phyloP scores from a whole-genome alignment of 140 eudicot genomes.

The Cichorium intybus region DNA sequence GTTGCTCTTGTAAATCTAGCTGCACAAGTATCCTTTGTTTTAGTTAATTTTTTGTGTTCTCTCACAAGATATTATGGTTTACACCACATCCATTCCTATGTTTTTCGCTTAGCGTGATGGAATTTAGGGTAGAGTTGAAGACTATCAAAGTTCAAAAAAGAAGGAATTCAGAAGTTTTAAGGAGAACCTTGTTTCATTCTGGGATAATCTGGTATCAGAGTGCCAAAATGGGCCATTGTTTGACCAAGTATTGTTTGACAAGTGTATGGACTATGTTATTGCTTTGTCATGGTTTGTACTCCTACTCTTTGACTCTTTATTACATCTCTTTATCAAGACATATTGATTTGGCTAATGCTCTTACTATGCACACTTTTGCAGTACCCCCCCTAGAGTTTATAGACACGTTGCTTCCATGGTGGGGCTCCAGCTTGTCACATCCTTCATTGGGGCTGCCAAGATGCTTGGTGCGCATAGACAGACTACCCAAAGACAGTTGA shows the following conservation, averaged over 20 bases:
- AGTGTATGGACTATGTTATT: constrained; percentile 91
- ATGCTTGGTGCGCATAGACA: constrained; percentile 85
- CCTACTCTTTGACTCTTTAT: constrained; percentile 6
- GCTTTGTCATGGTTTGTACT: constrained; percentile 87
- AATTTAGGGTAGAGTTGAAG: constrained; percentile 85
- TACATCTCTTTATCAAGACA: not conserved
- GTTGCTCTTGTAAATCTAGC: constrained; percentile 90
- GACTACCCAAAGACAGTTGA: constrained; percentile 93
- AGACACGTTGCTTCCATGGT: constrained; percentile 84
- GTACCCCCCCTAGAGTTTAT: constrained; percentile 93
- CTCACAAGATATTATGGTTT: not conserved
- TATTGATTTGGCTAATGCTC: constrained; percentile 12
- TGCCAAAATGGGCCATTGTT: constrained; percentile 92
- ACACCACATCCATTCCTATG: constrained; percentile 8
- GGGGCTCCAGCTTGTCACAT: constrained; percentile 96
- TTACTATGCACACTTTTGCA: constrained; percentile 33
- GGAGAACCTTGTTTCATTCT: constrained; percentile 75
- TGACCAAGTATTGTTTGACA: constrained; percentile 75
- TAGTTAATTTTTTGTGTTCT: constrained; percentile 9
- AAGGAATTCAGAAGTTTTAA: constrained; percentile 85
- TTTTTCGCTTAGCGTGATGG: constrained; percentile 34
- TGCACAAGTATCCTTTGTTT: constrained; percentile 60
- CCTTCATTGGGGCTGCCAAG: constrained; percentile 80
- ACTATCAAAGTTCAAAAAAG: constrained; percentile 87
- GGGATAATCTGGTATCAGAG: constrained; percentile 86